These are phyloP conservation scores for Malus sieversii DNA, from an alignment of 306 rosid species.

Conservation along the genomic window DNA sequence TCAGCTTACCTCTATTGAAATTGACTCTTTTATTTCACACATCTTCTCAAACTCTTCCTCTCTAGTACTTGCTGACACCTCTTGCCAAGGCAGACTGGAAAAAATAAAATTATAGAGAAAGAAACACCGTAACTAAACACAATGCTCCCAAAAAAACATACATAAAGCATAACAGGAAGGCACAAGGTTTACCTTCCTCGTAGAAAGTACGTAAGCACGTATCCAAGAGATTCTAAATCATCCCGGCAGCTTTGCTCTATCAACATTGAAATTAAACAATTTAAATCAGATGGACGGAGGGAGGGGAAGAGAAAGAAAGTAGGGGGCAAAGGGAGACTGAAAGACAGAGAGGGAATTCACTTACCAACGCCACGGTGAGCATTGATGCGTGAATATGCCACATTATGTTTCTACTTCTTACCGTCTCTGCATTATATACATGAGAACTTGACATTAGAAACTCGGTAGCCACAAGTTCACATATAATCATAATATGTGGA, in stretches of 20 bases:
- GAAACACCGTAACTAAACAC: constrained; percentile 9
- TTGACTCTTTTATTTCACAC: constrained; percentile 92
- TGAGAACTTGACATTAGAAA: background rate
- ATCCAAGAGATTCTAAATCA: constrained; percentile 96
- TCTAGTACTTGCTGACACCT: constrained; percentile 88
- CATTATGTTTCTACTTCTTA: constrained; percentile 76
- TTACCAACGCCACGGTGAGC: constrained; percentile 93
- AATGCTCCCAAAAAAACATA: background rate
- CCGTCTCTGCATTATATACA: constrained; percentile 62
- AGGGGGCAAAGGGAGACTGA: background rate
- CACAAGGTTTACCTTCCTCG: constrained; percentile 70
- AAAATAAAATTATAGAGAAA: constrained; percentile 16
- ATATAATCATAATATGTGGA: no score
- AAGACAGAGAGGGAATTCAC: background rate
- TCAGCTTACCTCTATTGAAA: constrained; percentile 71
- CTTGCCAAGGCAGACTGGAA: constrained; percentile 95
- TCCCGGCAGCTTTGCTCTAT: constrained; percentile 96
- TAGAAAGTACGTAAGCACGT: constrained; percentile 81
- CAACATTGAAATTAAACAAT: constrained; percentile 12
- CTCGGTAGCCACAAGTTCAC: no score
- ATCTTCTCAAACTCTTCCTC: constrained; percentile 87
- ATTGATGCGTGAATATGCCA: constrained; percentile 96
- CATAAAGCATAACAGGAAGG: background rate
- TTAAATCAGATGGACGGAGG: background rate
- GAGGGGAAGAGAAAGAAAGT: background rate